Evolutionary conservation across 2,329 filamentous ascomycete genomes (phyloP), one percentile per base, ranked within the genome.

Genomic region (Lachnellula cervina): DNA sequence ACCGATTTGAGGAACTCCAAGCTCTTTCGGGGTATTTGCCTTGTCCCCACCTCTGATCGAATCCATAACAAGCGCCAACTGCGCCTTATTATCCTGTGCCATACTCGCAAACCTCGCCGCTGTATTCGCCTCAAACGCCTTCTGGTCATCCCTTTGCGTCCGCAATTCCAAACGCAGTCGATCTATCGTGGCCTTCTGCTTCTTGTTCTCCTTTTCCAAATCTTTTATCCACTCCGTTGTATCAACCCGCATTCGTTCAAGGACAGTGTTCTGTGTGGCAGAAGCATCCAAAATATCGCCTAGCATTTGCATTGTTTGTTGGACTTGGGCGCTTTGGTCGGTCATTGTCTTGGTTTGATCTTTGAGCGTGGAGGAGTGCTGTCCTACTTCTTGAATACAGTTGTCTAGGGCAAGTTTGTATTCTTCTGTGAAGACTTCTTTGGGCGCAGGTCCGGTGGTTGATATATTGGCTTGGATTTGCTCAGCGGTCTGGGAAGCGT

Each of bases 231-330:
- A 47, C n/a, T 46, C 14, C 6, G 42, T 48, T 8, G 51, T 47
- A 23, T 53, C 51, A 11, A 19, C 38, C 19, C 51, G 19, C 13
- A 53, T 13, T 3, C 43, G 51, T 11, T 53, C 43, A 8, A 48
- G 46, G 17, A 43, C 51, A 38, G 28, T 35, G 7, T 40, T 53
- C n/a, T 53, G 51, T 11, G 43, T 17, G 11, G 8, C 42, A 19
- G 11, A 9, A 9, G 51, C 32, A 19, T 53, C 51, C 32, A 53
- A 53, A n/a, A 53, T 47, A 19, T 53, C 51, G 19, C 51, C 51
- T 16, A 53, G 34, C 51, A 53, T 53, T 21, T 44, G 40, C n/a
- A 17, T 25, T 4, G 51, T 53, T 35, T 53, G 42, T 8, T 53
- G 42, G 25, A 35, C 23, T 21, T 25, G 16, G 6, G 23, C 13